Percentiles rank a stretch among this genome's conserved stretches.
These are phyloP conservation scores for Escovopsis sp. DNA, from an alignment of 2,329 filamentous ascomycete species.

Conservation along the genomic window DNA sequence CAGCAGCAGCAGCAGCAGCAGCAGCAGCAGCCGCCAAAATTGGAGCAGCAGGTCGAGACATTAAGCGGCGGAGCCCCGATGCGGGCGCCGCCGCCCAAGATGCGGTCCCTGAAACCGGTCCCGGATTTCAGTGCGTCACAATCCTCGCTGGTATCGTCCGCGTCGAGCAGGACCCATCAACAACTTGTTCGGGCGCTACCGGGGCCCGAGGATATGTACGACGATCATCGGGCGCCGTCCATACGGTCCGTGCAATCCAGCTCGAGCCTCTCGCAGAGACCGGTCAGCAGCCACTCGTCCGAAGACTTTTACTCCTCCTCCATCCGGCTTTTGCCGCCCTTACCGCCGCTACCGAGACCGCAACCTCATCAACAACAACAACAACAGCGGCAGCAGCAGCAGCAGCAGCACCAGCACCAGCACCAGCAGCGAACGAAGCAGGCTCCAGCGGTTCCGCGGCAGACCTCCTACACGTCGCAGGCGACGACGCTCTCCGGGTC, in stretches of 20 bases:
- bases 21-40: slow-evolving; percentile 20
- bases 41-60: slow-evolving; percentile 24
- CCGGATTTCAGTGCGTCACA: slow-evolving; percentile 36
- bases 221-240: slow-evolving; percentile 42
- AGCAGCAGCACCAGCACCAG: too few species aligned
- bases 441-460: slow-evolving; percentile 30
- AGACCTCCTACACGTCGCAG: slow-evolving; percentile 51
- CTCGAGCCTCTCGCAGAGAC: slow-evolving; percentile 23
- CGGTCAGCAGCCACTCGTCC: too few species aligned
- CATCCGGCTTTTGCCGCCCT: too few species aligned
- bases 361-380: too few species aligned
- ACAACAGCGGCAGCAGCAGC: slow-evolving; percentile 3
- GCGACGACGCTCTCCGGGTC: slow-evolving; percentile 72
- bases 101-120: slow-evolving; percentile 58
- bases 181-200: slow-evolving; percentile 42
- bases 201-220: slow-evolving; percentile 69
- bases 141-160: slow-evolving; percentile 33
- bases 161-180: slow-evolving; percentile 20
- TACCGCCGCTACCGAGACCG: too few species aligned
- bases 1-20: not conserved
- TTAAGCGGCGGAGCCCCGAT: slow-evolving; percentile 40
- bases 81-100: slow-evolving; percentile 72
- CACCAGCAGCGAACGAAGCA: too few species aligned
- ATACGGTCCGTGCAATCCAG: slow-evolving; percentile 23
- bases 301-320: too few species aligned